Evolutionary conservation across 495 filamentous ascomycete genomes (phyloP), one percentile per base, ranked within the genome.

Genomic region (Hypoxylon subgilvum): DNA sequence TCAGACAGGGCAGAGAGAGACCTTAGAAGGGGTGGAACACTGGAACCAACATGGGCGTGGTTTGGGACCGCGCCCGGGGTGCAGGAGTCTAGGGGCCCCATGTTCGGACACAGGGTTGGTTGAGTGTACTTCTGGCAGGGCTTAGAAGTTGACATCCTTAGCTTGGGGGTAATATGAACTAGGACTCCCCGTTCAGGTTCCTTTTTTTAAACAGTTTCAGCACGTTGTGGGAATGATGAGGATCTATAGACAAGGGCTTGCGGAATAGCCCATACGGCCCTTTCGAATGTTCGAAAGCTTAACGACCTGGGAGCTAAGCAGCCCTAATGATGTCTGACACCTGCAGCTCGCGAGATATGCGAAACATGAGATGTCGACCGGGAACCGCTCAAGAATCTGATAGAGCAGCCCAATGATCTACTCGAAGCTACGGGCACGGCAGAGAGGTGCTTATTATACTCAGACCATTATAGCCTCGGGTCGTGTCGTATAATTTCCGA

Each of bases 21-120:
- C 39, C 16, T 50, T 52, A 55, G 59, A 58, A 67, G 46, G 57
- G 53, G 64, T 64, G 60, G 60, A 58, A 45, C 67, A 50, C 60
- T 64, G 60, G 60, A 58, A 45, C 67, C 27, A 57, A 46, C 67
- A 69, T 65, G 64, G 63, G 67, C 57, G 61, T 59, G 58, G 35
- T 69, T 67, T 68, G 62, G 56, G 44, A 51, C 47, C n/a, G 49
- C 65, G 57, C 55, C 64, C 60, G 67, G 67, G 67, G 67, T 69
- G 53, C 67, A 69, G 63, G 56, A 58, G 36, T 48, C 40, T 39
- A 49, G 54, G 67, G 66, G 49, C 25, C 28, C 63, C 67, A 53
- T 61, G 67, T 58, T 56, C 60, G 44, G 53, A 48, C 45, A 62
- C 52, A n/a, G 47, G 44, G 53, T 55, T 67, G 54, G 58, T 56